Base-by-base conservation (phyloP, 306 rosid genomes). In the Styphnolobium japonicum region DNA sequence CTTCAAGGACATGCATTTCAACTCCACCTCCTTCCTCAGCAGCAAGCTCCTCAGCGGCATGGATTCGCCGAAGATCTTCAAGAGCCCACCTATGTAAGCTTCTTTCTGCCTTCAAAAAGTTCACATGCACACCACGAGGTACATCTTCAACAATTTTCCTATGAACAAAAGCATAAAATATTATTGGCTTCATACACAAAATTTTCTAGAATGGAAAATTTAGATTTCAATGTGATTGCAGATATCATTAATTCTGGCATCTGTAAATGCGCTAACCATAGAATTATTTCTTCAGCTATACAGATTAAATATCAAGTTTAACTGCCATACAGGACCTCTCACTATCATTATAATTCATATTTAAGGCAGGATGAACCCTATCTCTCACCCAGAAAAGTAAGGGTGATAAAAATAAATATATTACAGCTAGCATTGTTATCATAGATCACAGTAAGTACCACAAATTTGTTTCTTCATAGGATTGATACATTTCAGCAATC, bases 81-180 rank as follows among this genome's bases (percentile, higher is more conserved):
- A 95, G 97, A 78, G 97, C 98, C 99, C 98, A 95, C 83, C 98
- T 82, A 76, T 95, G 98, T 82, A 95, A 85, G 86, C 99, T 95
- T 86, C 99, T 91, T 90, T 93, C 99, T 42, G 99, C 99, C 84
- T 93, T 93, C 89, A 95, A 79, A 87, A 95, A 95, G 85, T 93
- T 93, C 80, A 95, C 75, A 68, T 95, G 98, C 79, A 95, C 98
- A 62, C 98, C 98, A 27, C 88, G 91, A 27, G 98, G 98, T 75
- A 95, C 94, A 55, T 92, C 97, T 89, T 95, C 98, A n/a, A 95
- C 97, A 72, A 93, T 81, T 87, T 87, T 88, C 98, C 98, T 95
- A 37, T 39, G 56, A 62, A 75, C 22, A 65, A 29, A 31, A 67
- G 31, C 67, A 71, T 60, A 40, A 69, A 39, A 34, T 58, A 29